Conservation (phyloP, 1,284 basidiomycete species). For the Trichosporon ovoides region DNA sequence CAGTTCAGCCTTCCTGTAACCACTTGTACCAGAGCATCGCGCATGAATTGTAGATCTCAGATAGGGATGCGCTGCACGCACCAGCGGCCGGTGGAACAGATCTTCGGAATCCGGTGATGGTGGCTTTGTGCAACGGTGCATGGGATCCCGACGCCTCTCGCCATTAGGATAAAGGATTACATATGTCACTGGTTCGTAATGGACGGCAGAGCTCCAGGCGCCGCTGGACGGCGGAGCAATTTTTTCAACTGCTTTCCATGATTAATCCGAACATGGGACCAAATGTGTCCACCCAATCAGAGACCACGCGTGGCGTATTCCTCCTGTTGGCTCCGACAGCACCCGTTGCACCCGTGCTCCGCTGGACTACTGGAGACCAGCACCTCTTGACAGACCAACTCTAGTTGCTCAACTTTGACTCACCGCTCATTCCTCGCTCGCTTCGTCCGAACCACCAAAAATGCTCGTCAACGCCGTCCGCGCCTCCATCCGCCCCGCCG, state of each 20-base stretch:
- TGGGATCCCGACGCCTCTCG: too few relatives aligned
- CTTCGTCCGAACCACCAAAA: not conserved
- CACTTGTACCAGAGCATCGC: not conserved
- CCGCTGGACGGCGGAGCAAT: not conserved
- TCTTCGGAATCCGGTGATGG: too few relatives aligned
- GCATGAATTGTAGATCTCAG: not conserved
- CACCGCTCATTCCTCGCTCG: not conserved
- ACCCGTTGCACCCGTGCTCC: slow-evolving; percentile 2
- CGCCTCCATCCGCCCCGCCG: slow-evolving; percentile 6
- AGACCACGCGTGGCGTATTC: not conserved
- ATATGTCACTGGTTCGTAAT: not conserved
- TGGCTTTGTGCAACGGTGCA: too few relatives aligned
- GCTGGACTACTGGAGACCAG: not conserved
- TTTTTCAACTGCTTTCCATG: not conserved
- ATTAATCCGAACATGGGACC: not conserved
- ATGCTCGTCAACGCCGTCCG: slow-evolving; percentile 6
- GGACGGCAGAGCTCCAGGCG: not conserved
- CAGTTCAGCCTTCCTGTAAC: not conserved
- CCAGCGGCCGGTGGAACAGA: too few relatives aligned
- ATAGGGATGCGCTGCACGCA: too few relatives aligned
- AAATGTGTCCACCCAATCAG: not conserved
- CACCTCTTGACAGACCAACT: not conserved
- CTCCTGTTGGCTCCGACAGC: slow-evolving; percentile 6
- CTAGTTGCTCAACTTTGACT: slow-evolving; percentile 2
- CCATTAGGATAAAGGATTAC: not conserved